A percentile compares a stretch with the other conserved stretches of the same genome.
These are phyloP conservation scores for Cronartium quercuum DNA, from an alignment of 1,284 basidiomycete genomes.

Conservation along the genomic window DNA sequence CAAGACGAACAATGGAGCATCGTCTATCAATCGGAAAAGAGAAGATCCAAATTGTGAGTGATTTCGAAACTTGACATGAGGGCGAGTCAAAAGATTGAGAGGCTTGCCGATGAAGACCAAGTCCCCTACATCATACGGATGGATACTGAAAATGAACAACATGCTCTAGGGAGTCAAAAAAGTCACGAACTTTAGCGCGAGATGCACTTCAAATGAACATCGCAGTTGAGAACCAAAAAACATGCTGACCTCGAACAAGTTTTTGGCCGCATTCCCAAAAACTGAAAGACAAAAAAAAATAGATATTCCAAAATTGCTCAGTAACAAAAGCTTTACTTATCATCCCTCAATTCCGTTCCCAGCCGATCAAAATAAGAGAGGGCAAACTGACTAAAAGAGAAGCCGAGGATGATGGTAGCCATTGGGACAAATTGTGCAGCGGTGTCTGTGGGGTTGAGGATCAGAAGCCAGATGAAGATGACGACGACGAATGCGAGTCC, in stretches of 20 bases:
- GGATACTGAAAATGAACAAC: slow-evolving; percentile 42
- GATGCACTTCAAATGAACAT: background rate
- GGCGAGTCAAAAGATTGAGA: background rate
- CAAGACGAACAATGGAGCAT: slow-evolving; percentile 61
- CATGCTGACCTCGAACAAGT: slow-evolving; percentile 66
- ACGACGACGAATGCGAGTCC: slow-evolving; percentile 59
- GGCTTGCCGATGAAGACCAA: slow-evolving; percentile 47
- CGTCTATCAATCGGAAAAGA: slow-evolving; percentile 58
- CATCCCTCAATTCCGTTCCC: background rate
- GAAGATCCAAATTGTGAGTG: background rate
- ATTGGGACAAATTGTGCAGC: slow-evolving; percentile 71
- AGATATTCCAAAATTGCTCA: background rate
- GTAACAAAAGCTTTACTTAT: slow-evolving; percentile 59
- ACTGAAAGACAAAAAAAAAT: slow-evolving; percentile 40
- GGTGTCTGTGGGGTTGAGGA: slow-evolving; percentile 67
- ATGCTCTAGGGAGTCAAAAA: slow-evolving; percentile 16
- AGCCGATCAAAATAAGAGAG: slow-evolving; percentile 47
- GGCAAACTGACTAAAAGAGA: slow-evolving; percentile 43
- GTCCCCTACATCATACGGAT: slow-evolving; percentile 49
- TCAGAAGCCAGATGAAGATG: slow-evolving; percentile 67
- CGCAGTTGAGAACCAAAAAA: slow-evolving; percentile 62
- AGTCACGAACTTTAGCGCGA: background rate
- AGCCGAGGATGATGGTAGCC: slow-evolving; percentile 61
- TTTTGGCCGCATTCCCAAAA: slow-evolving; percentile 74
- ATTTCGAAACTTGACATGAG: background rate